Evolutionary conservation across 495 filamentous ascomycete species (phyloP).

Genomic region (Penicillium pancosmium): DNA sequence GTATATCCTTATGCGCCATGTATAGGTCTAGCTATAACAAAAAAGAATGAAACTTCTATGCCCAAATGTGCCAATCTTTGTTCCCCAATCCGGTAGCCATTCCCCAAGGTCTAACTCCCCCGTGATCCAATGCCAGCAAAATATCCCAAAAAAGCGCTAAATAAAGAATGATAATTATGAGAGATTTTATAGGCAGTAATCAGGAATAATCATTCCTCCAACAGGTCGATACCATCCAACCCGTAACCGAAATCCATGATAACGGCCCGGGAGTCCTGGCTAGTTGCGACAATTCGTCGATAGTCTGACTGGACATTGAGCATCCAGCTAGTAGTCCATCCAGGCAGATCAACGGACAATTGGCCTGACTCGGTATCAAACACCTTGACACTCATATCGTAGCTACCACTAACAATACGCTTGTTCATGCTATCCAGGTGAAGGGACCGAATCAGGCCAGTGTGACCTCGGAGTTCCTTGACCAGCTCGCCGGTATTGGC

Average conservation of each 20-base stretch:
- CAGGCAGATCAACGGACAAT: slow-evolving; percentile 73
- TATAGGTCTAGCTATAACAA: slow-evolving; percentile 8
- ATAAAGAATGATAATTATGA: slow-evolving; percentile 14
- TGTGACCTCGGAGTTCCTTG: slow-evolving; percentile 74
- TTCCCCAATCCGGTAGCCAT: not conserved
- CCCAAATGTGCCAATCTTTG: slow-evolving; percentile 1
- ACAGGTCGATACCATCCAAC: slow-evolving; percentile 49
- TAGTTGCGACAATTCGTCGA: slow-evolving; percentile 86
- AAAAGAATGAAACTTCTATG: slow-evolving; percentile 18
- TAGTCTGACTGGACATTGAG: slow-evolving; percentile 94
- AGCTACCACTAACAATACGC: slow-evolving; percentile 85
- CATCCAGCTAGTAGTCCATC: slow-evolving; percentile 96
- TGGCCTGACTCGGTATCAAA: slow-evolving; percentile 79
- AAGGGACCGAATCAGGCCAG: slow-evolving; percentile 79
- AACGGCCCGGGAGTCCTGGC: slow-evolving; percentile 86
- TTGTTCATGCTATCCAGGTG: slow-evolving; percentile 84
- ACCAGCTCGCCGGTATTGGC: slow-evolving; percentile 84
- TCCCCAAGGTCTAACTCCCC: slow-evolving; percentile 11
- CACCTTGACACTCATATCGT: slow-evolving; percentile 92
- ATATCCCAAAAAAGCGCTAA: slow-evolving; percentile 21
- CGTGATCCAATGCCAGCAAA: slow-evolving; percentile 11
- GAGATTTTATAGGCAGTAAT: slow-evolving; percentile 20
- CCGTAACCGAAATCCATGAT: slow-evolving; percentile 77
- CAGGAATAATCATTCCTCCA: slow-evolving; percentile 42
- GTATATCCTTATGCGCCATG: slow-evolving; percentile 11